Evolutionary conservation across 2,329 filamentous ascomycete species (phyloP), one percentile per base, ranked within the genome.

Genomic region (Aspergillus sclerotialis): DNA sequence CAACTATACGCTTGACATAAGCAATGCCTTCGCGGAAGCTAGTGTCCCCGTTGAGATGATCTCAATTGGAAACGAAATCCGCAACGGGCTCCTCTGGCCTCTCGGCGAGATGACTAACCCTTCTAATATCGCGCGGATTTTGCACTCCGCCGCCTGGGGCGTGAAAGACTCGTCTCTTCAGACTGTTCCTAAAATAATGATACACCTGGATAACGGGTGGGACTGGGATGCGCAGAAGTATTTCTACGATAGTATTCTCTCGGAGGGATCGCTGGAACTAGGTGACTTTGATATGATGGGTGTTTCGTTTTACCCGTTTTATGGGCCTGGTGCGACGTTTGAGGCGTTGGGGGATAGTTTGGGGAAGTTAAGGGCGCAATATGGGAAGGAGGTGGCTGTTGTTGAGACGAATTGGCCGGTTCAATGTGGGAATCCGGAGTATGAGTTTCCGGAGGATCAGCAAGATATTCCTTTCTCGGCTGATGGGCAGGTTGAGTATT

Each of bases 161-260:
- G 70, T 87, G 49, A 81, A 78, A 48, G 76, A 82, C 48, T 80
- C 76, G 4, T 63, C 58, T 3, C 61, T 82, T 16, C 56, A 55
- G 26, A 66, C 71, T 0, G 69, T 73, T 42, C 78, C 81, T 2
- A 74, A 79, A 52, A 83, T 85, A 56, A 78, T 86, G 77, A 74
- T 86, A 26, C 82, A 86, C 49, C 68, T 85, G 3, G 80, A 86
- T 55, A 81, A 84, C 49, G 82, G 82, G n/a, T 87, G 80, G 78
- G 71, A 81, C 43, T 83, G 75, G 77, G 65, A 60, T 3, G 72
- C 73, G 3, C 80, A 85, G 52, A 61, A 80, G 40, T 79, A 70
- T 63, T 84, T 75, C 58, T 86, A 84, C 60, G 69, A 70, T 15
- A 65, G 63, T 3, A 70, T 80, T 0, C 64, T 82, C 0, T 65